phyloP scores from a whole-genome alignment of 805 yeast species.

The Diddensiella caesifluorescens region DNA sequence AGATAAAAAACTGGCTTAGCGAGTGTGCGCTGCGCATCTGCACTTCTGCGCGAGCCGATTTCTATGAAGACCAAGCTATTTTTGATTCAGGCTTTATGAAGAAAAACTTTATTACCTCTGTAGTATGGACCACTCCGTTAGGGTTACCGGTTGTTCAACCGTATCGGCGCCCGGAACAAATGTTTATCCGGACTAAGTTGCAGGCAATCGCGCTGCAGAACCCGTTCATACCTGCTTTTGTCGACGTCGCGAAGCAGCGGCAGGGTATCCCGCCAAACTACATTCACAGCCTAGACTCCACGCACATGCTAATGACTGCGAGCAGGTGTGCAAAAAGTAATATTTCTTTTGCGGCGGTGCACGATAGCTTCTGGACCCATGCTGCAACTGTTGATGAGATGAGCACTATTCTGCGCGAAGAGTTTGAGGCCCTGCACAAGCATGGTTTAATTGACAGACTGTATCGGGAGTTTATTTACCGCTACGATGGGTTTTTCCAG shows the following conservation, averaged over 20 bases:
- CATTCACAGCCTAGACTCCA: conserved; percentile 91
- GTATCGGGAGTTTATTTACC: conserved; percentile 67
- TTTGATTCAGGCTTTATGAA: conserved; percentile 6
- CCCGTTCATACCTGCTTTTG: conserved; percentile 75
- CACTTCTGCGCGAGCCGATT: conserved; percentile 65
- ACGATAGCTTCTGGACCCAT: conserved; percentile 97
- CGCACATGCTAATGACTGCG: conserved; percentile 91
- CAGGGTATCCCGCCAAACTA: conserved; percentile 94
- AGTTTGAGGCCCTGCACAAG: conserved; percentile 72
- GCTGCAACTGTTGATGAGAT: conserved; percentile 71
- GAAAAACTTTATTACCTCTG: conserved; percentile 69
- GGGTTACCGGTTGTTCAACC: conserved; percentile 97
- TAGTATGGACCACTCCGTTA: conserved; percentile 95
- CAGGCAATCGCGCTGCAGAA: conserved; percentile 82
- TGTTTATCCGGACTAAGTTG: conserved; percentile 65
- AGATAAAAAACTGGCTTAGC: conserved; percentile 92
- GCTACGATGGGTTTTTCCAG: conserved; percentile 68
- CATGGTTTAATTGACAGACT: conserved; percentile 63
- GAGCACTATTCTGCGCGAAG: conserved; percentile 65
- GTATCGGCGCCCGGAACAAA: conserved; percentile 61
- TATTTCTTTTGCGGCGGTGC: conserved; percentile 85
- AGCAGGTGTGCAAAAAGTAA: conserved; percentile 53
- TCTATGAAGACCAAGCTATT: conserved; percentile 31
- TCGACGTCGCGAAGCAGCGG: conserved; percentile 80
- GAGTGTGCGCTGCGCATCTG: conserved; percentile 75